Evolutionary conservation across 352 stramenopile genomes (phyloP).

Genomic region (Aphanomyces invadans): DNA sequence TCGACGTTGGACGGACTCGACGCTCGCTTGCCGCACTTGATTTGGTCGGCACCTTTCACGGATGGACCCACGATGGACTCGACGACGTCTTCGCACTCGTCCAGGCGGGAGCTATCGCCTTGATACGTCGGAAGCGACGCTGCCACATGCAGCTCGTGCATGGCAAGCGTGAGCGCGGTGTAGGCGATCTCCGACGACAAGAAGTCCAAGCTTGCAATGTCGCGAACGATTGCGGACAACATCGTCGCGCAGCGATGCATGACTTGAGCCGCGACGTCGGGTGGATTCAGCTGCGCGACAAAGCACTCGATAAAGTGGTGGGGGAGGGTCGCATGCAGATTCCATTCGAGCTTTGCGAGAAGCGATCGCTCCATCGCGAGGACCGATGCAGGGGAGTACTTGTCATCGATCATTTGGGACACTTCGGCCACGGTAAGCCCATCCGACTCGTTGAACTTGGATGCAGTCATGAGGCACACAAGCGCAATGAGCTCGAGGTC

Average conservation of each 20-base stretch:
- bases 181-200: neutral
- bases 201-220: constrained; percentile 13
- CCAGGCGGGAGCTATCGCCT: neutral
- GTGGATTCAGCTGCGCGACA: neutral
- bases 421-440: constrained; percentile 9
- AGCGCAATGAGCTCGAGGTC: constrained; percentile 17
- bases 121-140: neutral
- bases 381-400: neutral
- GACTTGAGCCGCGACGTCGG: neutral
- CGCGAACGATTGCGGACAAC: neutral
- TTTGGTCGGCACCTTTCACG: neutral
- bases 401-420: neutral
- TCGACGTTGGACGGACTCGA: constrained; percentile 16
- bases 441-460: constrained; percentile 24
- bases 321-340: constrained; percentile 5
- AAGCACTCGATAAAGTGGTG: constrained; percentile 16
- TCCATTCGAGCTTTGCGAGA: constrained; percentile 8
- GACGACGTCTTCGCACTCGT: constrained; percentile 4
- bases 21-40: constrained; percentile 6
- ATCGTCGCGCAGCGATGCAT: constrained; percentile 1
- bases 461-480: constrained; percentile 14
- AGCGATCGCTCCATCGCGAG: neutral
- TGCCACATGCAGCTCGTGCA: constrained; percentile 1
- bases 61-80: neutral
- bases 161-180: neutral